Evolutionary conservation across 2,329 filamentous ascomycete genomes (phyloP).

Genomic region (Bipolaris zeicola): DNA sequence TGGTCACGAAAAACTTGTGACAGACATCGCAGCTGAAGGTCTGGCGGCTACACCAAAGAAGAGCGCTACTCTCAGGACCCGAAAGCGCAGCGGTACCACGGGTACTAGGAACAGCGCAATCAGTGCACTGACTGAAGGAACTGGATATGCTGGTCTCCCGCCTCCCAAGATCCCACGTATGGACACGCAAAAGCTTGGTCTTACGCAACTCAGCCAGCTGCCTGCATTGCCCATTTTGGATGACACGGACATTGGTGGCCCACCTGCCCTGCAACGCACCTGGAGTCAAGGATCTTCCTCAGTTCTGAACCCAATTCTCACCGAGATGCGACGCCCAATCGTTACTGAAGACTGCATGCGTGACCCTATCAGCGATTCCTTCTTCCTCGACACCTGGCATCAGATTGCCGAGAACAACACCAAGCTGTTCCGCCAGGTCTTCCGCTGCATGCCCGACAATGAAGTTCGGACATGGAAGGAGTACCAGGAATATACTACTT

Average conservation of each 20-base stretch:
- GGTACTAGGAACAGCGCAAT: slow-evolving; percentile 38
- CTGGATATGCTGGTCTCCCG: slow-evolving; percentile 61
- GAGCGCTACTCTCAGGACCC: slow-evolving; percentile 46
- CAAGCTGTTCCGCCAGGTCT: slow-evolving; percentile 89
- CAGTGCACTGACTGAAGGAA: slow-evolving; percentile 42
- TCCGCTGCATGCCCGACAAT: slow-evolving; percentile 95
- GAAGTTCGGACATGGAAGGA: slow-evolving; percentile 93
- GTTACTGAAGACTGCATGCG: slow-evolving; percentile 93
- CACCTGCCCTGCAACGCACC: slow-evolving; percentile 62
- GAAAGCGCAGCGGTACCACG: slow-evolving; percentile 40
- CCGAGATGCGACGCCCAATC: slow-evolving; percentile 73
- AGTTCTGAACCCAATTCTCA: slow-evolving; percentile 55
- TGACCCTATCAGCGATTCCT: slow-evolving; percentile 81
- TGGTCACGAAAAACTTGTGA: slow-evolving; percentile 71
- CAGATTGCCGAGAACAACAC: slow-evolving; percentile 92
- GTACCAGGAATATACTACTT: slow-evolving; percentile 82
- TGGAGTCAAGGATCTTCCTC: slow-evolving; percentile 55
- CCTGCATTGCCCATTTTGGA: slow-evolving; percentile 72
- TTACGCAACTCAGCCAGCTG: slow-evolving; percentile 72
- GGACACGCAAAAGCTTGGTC: slow-evolving; percentile 69
- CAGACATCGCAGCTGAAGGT: slow-evolving; percentile 67
- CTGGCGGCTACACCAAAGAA: slow-evolving; percentile 52
- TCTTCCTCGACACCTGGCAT: slow-evolving; percentile 89
- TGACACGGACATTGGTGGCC: slow-evolving; percentile 83
- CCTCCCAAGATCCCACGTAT: slow-evolving; percentile 65